phyloP scores from a whole-genome alignment of 2,329 filamentous ascomycete species.

The Alternaria viburni region DNA sequence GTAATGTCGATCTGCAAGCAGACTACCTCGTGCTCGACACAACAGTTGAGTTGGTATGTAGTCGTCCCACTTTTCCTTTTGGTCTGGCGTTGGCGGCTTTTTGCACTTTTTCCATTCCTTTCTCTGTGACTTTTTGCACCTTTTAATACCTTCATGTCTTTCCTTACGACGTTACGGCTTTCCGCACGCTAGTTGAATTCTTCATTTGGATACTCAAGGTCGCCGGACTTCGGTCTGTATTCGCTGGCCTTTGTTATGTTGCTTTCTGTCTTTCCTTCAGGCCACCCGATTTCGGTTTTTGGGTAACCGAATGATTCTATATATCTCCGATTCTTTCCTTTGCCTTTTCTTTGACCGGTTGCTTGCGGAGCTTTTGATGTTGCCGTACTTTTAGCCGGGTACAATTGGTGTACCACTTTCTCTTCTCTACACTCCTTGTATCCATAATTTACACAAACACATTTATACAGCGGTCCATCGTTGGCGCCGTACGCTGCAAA shows the following conservation, averaged over 20 bases:
- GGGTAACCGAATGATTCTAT: not conserved
- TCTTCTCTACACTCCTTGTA: conserved; percentile 28
- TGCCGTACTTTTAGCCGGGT: conserved; percentile 7
- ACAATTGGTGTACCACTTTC: conserved; percentile 9
- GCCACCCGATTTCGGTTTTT: conserved; percentile 4
- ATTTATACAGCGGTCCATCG: not conserved
- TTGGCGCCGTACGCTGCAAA: not conserved
- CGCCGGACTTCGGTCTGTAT: conserved; percentile 7
- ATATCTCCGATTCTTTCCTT: not conserved
- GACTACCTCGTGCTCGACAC: not conserved
- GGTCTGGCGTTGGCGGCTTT: conserved; percentile 23
- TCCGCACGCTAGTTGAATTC: not conserved
- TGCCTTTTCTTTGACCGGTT: not conserved
- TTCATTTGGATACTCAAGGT: not conserved
- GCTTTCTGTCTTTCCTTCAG: conserved; percentile 3
- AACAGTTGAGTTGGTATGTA: not conserved
- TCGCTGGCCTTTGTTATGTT: not conserved
- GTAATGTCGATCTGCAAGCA: not conserved
- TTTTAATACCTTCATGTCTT: conserved; percentile 7
- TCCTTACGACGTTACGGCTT: not conserved
- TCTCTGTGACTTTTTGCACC: conserved; percentile 2
- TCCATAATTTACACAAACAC: conserved; percentile 13
- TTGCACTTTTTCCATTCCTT: conserved; percentile 27
- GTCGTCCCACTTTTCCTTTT: conserved; percentile 6
- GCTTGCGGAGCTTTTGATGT: conserved; percentile 2